A percentile compares a stretch with the other conserved stretches of the same genome.
Conservation (phyloP, 495 filamentous ascomycete species). For the Tuber aestivum region DNA sequence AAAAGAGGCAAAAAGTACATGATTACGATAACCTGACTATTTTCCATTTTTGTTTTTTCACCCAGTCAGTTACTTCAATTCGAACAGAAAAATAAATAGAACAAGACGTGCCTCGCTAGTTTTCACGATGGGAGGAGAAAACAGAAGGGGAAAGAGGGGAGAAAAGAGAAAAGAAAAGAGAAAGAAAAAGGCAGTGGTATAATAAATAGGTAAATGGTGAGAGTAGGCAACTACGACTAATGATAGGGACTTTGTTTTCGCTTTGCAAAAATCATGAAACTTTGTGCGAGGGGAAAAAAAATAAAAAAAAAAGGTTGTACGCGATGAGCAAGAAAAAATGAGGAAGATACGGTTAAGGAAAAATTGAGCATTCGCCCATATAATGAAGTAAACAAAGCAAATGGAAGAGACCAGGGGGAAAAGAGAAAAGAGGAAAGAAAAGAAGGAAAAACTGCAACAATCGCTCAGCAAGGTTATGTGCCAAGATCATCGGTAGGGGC, state of each 20-base stretch:
- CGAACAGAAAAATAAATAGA: background rate
- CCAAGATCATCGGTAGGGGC: conserved; percentile 26
- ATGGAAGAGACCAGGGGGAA: background rate
- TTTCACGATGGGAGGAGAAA: background rate
- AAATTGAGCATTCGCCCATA: background rate
- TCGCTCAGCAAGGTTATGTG: conserved; percentile 2
- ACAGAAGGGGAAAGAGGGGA: background rate
- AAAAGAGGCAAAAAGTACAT: background rate
- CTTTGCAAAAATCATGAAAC: background rate
- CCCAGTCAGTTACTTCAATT: background rate
- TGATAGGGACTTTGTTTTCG: background rate
- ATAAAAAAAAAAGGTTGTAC: background rate
- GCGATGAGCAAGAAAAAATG: background rate
- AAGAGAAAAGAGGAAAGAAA: background rate
- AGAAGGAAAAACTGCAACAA: background rate
- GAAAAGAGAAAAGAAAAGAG: background rate
- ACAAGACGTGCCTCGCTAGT: background rate
- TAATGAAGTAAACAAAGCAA: conserved; percentile 2
- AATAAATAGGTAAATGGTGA: background rate
- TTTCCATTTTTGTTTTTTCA: background rate
- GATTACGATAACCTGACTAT: background rate
- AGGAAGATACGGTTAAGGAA: background rate
- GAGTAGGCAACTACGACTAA: background rate
- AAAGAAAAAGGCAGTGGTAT: background rate
- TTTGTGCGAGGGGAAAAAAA: background rate